Conservation (phyloP, 345 rosid species). For the Cardamine occulta region DNA sequence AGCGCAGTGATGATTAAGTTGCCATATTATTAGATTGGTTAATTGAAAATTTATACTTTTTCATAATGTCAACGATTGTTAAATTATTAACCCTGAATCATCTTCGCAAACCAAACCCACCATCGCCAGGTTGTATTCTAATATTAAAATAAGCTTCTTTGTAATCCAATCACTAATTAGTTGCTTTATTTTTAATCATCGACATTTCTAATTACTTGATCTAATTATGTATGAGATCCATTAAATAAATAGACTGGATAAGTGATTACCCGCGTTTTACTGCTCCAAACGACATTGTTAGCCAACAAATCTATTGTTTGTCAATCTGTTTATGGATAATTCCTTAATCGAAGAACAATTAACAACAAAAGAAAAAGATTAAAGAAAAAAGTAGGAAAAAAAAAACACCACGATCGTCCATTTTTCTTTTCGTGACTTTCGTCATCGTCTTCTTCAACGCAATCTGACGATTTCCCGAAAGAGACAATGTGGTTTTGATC, state of each 20-base stretch:
- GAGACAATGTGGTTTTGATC: slow-evolving; percentile 32
- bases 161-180: no score
- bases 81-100: background rate
- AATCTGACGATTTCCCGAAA: background rate
- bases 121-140: slow-evolving; percentile 3
- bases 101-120: background rate
- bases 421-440: slow-evolving; percentile 2
- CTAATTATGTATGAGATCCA: slow-evolving; percentile 6
- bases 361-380: background rate
- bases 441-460: slow-evolving; percentile 5
- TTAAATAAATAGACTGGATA: background rate
- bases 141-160: background rate
- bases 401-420: slow-evolving; percentile 20
- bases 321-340: slow-evolving; percentile 11
- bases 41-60: background rate
- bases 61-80: slow-evolving; percentile 2
- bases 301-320: slow-evolving; percentile 24
- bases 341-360: background rate
- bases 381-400: background rate
- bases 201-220: background rate
- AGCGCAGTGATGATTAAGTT: background rate
- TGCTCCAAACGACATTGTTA: slow-evolving; percentile 23
- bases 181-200: background rate
- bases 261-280: slow-evolving; percentile 43
- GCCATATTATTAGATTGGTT: background rate